Conservation (phyloP, 768 basidiomycete genomes). For the Gloeopeniophorella convolvens region DNA sequence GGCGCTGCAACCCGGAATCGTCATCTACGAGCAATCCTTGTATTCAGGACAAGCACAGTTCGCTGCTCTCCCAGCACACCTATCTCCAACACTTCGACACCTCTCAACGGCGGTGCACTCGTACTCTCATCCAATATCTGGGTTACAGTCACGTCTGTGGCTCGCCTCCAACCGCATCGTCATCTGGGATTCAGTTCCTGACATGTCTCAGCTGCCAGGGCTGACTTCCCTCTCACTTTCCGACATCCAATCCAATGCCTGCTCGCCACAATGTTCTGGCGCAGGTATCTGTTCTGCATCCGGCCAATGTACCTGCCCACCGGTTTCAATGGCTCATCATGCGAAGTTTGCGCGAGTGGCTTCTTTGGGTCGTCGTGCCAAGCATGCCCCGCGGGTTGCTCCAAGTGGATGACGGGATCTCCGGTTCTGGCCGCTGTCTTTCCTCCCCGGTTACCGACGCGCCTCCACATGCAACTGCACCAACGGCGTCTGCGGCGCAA, state of each 20-base stretch:
- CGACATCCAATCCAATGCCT: conserved; percentile 65
- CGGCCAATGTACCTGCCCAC: conserved; percentile 64
- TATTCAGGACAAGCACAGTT: conserved; percentile 65
- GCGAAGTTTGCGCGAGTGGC: conserved; percentile 68
- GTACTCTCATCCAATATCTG: conserved; percentile 63
- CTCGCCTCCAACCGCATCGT: conserved; percentile 46
- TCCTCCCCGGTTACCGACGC: conserved; percentile 40
- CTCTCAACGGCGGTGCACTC: conserved; percentile 51
- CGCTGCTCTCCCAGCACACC: conserved; percentile 48
- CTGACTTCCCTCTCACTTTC: conserved; percentile 49
- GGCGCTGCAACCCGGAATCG: conserved; percentile 58
- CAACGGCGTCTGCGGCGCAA: conserved; percentile 67
- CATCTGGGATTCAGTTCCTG: conserved; percentile 76
- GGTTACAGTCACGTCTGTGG: conserved; percentile 54
- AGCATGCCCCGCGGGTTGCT: conserved; percentile 63
- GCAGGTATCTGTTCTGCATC: conserved; percentile 64
- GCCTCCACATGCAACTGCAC: conserved; percentile 70
- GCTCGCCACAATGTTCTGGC: conserved; percentile 70
- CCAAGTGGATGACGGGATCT: conserved; percentile 73
- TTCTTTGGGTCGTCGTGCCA: conserved; percentile 73
- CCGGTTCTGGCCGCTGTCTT: conserved; percentile 71
- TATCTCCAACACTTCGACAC: conserved; percentile 35
- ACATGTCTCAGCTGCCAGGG: conserved; percentile 60
- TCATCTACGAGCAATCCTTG: conserved; percentile 51
- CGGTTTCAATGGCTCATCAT: conserved; percentile 73